phyloP scores from a whole-genome alignment of 1,284 basidiomycete species.

The Mycena sp. region DNA sequence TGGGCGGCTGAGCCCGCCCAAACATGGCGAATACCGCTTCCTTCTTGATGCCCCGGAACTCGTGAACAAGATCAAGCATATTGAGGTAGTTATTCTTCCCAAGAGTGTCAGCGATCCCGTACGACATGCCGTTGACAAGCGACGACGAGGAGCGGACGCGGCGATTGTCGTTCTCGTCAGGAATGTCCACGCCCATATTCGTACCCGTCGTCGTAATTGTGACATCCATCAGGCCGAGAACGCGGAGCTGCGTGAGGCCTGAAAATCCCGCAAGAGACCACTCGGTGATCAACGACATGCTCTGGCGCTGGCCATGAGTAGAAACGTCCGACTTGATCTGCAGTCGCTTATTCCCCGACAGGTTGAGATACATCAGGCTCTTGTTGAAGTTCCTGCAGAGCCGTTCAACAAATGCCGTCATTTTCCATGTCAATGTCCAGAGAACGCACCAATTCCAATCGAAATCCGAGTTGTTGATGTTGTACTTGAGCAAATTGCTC shows the following conservation, averaged over 20 bases:
- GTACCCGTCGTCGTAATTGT: slow-evolving; percentile 75
- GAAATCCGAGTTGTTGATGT: slow-evolving; percentile 98
- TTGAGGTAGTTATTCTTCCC: slow-evolving; percentile 82
- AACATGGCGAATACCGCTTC: slow-evolving; percentile 93
- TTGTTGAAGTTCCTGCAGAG: no score
- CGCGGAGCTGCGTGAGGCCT: slow-evolving; percentile 80
- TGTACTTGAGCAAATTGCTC: slow-evolving; percentile 96
- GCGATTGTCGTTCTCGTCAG: slow-evolving; percentile 92
- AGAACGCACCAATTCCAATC: slow-evolving; percentile 99
- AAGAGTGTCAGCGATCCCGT: slow-evolving; percentile 97
- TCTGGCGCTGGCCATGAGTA: slow-evolving; percentile 24
- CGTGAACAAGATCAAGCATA: slow-evolving; percentile 93
- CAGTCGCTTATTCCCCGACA: slow-evolving; percentile 59
- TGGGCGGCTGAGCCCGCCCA: slow-evolving; percentile 53
- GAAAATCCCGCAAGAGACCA: slow-evolving; percentile 85
- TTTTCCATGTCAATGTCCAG: no score
- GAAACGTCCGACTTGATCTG: slow-evolving; percentile 54
- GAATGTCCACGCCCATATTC: slow-evolving; percentile 63
- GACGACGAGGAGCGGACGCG: slow-evolving; percentile 93
- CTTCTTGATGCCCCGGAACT: slow-evolving; percentile 81
- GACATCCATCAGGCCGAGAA: slow-evolving; percentile 97
- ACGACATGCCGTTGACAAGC: slow-evolving; percentile 92
- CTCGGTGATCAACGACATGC: slow-evolving; percentile 34
- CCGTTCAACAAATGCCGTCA: no score
- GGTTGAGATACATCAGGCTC: slow-evolving; percentile 86